Conservation (phyloP, 148 eudicot genomes). For the Limonium bicolor region DNA sequence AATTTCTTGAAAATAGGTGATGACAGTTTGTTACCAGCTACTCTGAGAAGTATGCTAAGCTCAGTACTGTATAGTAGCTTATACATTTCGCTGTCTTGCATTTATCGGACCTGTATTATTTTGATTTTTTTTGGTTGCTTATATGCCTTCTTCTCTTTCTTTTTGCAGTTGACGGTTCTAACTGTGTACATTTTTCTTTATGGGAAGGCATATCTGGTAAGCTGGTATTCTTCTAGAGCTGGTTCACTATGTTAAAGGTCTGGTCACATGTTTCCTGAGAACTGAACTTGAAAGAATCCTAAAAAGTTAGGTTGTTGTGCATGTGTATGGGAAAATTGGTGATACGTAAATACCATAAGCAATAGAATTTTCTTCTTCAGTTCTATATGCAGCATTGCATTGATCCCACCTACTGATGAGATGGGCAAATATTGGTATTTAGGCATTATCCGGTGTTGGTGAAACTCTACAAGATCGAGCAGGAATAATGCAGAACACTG, state of each 20-base stretch:
- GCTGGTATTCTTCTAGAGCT: conserved; percentile 6
- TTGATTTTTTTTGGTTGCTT: background rate
- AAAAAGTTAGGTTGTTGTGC: too few species aligned
- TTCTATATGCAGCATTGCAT: too few species aligned
- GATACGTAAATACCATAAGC: too few species aligned
- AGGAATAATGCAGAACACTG: conserved; percentile 40
- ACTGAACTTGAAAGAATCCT: too few species aligned
- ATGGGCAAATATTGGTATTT: conserved; percentile 8
- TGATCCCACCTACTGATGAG: too few species aligned
- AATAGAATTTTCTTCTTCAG: too few species aligned
- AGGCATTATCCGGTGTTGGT: conserved; percentile 97
- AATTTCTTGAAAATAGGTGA: too few species aligned
- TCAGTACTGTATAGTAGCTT: background rate
- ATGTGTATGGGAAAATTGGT: too few species aligned
- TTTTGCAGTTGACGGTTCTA: conserved; percentile 92
- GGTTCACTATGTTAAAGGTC: background rate
- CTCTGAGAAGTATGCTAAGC: too few species aligned
- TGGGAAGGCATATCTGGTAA: conserved; percentile 87
- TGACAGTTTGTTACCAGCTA: too few species aligned
- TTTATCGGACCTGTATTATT: background rate
- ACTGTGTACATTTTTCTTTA: conserved; percentile 85
- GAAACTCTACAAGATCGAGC: conserved; percentile 53
- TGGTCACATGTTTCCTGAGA: background rate
- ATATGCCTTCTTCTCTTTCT: conserved; percentile 5
- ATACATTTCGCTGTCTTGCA: background rate